These are phyloP conservation scores for Thuidium tamariscinum DNA, from an alignment of 225 moss, liverwort and hornwort genomes.

Conservation along the genomic window DNA sequence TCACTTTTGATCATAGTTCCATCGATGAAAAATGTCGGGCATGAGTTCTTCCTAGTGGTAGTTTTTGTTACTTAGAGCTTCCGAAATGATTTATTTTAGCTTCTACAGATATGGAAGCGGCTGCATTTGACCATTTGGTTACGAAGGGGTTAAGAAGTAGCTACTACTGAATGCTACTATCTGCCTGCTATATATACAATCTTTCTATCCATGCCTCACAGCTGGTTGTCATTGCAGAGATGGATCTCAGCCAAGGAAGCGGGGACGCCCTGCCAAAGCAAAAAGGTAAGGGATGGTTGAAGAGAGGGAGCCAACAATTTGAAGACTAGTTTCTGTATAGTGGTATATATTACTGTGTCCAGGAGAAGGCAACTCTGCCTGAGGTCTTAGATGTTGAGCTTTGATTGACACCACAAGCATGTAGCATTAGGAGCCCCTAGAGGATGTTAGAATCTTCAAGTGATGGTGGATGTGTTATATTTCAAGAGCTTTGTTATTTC, in stretches of 20 bases:
- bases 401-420: slow-evolving; percentile 11
- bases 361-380: slow-evolving; percentile 28
- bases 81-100: neutral
- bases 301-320: slow-evolving; percentile 25
- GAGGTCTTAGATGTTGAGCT: slow-evolving; percentile 48
- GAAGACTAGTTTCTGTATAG: slow-evolving; percentile 58
- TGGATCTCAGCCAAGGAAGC: slow-evolving; percentile 44
- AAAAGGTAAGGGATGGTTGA: slow-evolving; percentile 30
- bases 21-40: neutral
- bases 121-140: neutral
- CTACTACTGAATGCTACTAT: neutral
- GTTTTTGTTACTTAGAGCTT: neutral
- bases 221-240: slow-evolving; percentile 19
- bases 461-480: slow-evolving; percentile 38
- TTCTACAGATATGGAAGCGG: neutral
- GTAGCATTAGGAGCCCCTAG: slow-evolving; percentile 39
- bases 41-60: neutral
- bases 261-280: slow-evolving; percentile 43
- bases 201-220: neutral
- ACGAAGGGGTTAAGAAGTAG: neutral
- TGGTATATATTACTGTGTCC: slow-evolving; percentile 24
- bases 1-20: neutral
- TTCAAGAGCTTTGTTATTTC: slow-evolving; percentile 19
- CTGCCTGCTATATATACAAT: neutral
- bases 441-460: slow-evolving; percentile 24